phyloP scores from a whole-genome alignment of 106 monocot genomes.

The Dioscorea zingiberensis region DNA sequence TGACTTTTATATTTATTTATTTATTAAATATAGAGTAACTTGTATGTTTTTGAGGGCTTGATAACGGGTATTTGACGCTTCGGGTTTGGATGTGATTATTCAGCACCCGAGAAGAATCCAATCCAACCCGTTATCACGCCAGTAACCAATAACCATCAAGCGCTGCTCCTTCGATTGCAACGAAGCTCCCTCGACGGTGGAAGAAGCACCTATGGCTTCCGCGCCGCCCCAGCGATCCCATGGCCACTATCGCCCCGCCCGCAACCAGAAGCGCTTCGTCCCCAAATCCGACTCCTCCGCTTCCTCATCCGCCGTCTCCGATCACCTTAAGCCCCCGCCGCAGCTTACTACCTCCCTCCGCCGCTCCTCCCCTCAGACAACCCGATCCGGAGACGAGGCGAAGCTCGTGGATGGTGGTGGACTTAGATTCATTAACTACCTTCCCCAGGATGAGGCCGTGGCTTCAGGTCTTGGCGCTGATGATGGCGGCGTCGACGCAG shows the following conservation, averaged over 20 bases:
- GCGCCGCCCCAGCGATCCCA: conserved; percentile 3
- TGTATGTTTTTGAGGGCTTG: too few relatives aligned
- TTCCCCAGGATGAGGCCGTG: conserved; percentile 95
- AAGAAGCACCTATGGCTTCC: conserved; percentile 4
- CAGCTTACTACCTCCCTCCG: conserved; percentile 23
- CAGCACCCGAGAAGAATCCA: too few relatives aligned
- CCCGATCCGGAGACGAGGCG: conserved; percentile 1
- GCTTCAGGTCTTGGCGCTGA: conserved; percentile 78
- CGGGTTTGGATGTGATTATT: too few relatives aligned
- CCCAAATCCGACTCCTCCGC: conserved; percentile 16
- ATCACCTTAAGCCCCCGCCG: not conserved
- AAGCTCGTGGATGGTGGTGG: not conserved
- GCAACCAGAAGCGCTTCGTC: conserved; percentile 19
- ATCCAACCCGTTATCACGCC: too few relatives aligned
- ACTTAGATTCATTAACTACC: conserved; percentile 50
- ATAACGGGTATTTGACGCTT: too few relatives aligned
- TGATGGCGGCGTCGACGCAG: conserved; percentile 63
- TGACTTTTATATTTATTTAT: too few relatives aligned
- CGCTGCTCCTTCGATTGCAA: too few relatives aligned
- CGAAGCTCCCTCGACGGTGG: too few relatives aligned
- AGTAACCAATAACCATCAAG: too few relatives aligned
- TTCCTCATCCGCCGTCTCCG: not conserved
- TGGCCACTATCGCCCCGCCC: conserved; percentile 5
- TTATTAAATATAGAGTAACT: too few relatives aligned
- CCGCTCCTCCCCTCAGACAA: not conserved